Percentiles rank a stretch among this genome's conserved stretches.
Conservation (phyloP, 345 rosid species). For the Salix purpurea region DNA sequence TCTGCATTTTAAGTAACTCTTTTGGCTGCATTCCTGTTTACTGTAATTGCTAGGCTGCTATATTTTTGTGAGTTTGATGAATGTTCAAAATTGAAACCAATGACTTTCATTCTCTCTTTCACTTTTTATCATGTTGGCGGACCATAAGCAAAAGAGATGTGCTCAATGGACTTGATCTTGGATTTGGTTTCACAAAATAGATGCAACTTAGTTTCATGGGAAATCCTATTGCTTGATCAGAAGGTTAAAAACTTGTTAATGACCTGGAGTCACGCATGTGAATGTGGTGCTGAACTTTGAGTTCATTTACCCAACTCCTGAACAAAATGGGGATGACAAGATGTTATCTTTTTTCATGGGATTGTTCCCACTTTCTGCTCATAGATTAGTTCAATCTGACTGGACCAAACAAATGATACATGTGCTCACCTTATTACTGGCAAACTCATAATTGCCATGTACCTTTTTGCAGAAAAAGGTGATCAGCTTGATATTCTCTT, state of each 20-base stretch:
- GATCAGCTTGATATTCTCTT: too few species aligned
- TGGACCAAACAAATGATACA: too few species aligned
- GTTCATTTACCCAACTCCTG: too few species aligned
- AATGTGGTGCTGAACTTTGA: too few species aligned
- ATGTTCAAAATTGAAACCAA: background rate
- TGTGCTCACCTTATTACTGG: background rate
- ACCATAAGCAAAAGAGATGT: background rate
- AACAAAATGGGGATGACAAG: too few species aligned
- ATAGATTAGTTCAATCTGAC: too few species aligned
- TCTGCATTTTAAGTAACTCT: background rate
- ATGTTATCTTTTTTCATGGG: too few species aligned
- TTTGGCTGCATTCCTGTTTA: background rate
- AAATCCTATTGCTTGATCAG: background rate
- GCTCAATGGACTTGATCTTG: background rate
- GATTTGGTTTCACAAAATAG: background rate
- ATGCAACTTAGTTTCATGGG: background rate
- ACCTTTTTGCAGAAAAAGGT: background rate
- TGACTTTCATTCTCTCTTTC: background rate
- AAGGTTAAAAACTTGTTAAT: too few species aligned
- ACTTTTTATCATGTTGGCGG: background rate
- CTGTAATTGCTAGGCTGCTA: background rate
- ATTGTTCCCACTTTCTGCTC: too few species aligned
- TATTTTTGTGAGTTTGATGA: background rate
- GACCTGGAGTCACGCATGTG: too few species aligned
- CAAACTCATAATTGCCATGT: background rate